Percentiles rank a stretch among this genome's conserved stretches.
These are phyloP conservation scores for Kingdonia uniflora DNA, from an alignment of 164 flowering plant genomes.

Conservation along the genomic window DNA sequence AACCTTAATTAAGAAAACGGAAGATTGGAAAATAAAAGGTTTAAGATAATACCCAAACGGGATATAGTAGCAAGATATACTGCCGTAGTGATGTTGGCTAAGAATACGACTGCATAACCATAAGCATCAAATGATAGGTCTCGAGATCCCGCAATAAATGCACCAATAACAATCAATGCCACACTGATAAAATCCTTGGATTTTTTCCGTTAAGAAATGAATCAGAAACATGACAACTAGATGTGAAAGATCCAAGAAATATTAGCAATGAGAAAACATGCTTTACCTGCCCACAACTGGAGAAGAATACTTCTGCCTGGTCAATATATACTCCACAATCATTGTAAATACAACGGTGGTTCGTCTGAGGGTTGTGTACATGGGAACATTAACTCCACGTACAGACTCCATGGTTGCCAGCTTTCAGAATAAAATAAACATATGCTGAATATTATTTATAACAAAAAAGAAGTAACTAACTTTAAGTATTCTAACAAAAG, in stretches of 20 bases:
- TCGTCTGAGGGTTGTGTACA: conserved; percentile 88
- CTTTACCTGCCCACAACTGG: conserved; percentile 53
- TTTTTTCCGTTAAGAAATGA: conserved; percentile 21
- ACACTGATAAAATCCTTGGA: conserved; percentile 71
- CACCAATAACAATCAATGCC: conserved; percentile 81
- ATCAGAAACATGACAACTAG: conserved; percentile 20
- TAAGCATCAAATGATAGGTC: conserved; percentile 85
- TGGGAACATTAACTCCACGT: conserved; percentile 76
- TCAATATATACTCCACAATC: conserved; percentile 59
- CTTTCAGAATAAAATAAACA: conserved; percentile 21
- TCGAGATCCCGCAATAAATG: conserved; percentile 88
- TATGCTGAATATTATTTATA: neutral
- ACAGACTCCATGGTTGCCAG: conserved; percentile 79
- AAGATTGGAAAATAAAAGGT: too few species aligned
- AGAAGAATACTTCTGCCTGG: conserved; percentile 48
- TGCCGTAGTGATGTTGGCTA: conserved; percentile 80
- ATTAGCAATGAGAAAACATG: conserved; percentile 2
- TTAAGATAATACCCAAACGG: conserved; percentile 54
- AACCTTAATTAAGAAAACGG: too few species aligned
- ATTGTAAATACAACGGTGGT: conserved; percentile 84
- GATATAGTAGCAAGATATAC: conserved; percentile 89
- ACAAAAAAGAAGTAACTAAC: neutral
- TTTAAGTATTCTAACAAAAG: neutral
- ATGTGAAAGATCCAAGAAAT: neutral
- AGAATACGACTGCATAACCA: conserved; percentile 71